Base-by-base conservation (phyloP, 1,284 basidiomycete genomes). In the Ustilago esculenta region DNA sequence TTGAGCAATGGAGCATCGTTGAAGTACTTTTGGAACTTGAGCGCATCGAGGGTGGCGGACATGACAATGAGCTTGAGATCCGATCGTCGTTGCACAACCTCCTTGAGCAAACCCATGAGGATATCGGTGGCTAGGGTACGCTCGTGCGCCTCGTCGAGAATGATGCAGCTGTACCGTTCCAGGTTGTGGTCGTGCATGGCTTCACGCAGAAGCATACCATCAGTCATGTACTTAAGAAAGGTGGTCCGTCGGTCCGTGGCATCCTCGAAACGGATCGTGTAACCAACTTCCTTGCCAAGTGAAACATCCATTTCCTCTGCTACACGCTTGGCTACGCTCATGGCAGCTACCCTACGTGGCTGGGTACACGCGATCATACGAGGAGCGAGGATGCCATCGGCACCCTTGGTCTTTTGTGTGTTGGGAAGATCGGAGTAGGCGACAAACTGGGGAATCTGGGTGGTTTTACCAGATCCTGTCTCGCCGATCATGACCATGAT, bases 61-160 rank as follows among this genome's bases (percentile, higher is more conserved):
- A 98, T 98, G 85, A 99, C 86, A 60, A 99, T 94, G 78, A 98
- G 90, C 84, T 98, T 98, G 72, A 99, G 88, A 81, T 98, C 95
- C 1, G 87, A 76, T 36, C 96, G 89, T 61, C 88, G 87, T 79
- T 88, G 89, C 2, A 90, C 90, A 15, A 98, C 88, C 65, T 87
- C 86, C 79, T 87, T 87, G 21, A 87, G 79, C 14, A 98, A 86
- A 70, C 95, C 94, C 92, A 99, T 98, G 43, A 99, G 89, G 72
- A 98, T 94, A 84, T 99, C 96, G 30, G 96, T 98, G 0, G 96
- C 93, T 23, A 98, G 87, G 0, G 96, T 98, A 71, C 96, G 90
- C 84, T 98, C 96, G 85, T 99, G 96, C 6, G 93, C 96, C 85
- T 98, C 96, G 82, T 99, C 96, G 58, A 98, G 89, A 75, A 99